Evolutionary conservation across 305 asterid species (phyloP), one percentile per base, ranked within the genome.

Genomic region (Rubia tinctorum): DNA sequence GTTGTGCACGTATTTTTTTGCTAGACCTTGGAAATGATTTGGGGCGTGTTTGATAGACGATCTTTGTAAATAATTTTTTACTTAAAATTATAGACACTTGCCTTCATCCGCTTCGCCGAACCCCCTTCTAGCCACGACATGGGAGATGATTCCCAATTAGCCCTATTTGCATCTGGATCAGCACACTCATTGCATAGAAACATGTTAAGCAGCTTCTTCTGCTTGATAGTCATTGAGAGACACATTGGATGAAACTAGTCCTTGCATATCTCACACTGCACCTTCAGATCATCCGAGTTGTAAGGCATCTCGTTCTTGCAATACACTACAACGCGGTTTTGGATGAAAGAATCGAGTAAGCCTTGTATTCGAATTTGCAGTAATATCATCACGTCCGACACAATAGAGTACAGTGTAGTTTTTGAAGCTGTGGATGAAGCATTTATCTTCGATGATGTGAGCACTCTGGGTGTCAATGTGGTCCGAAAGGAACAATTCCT

Each of bases 271-370:
- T 91, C 97, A 71, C 97, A 91, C 65, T 91, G 97, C 80, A 91
- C 90, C 96, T 88, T 90, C 71, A 90, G 95, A 80, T 90, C 96
- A 75, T 89, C 91, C 10, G 93, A 93, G 76, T 89, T 87, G 77
- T 89, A 87, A 25, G 95, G 95, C 91, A 89, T 87, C 88, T 90
- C 92, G 64, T 92, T 89, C 83, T 88, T 89, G 82, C 97, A 91
- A 82, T 91, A 91, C 79, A 90, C 97, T 67, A 93, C 95, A 65
- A 91, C 91, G 37, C 95, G 91, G 68, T 91, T 91, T 9, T 95
- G 97, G 77, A 87, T 91, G 88, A 91, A 91, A 51, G 90, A 87
- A 55, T 93, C 91, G 9, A 90, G 43, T 93, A 85, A 65, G 95
- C 95, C 84, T 89, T 91, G 77, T 91, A 87, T 83, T 91, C 93